phyloP scores from a whole-genome alignment of 148 eudicot species.

The Bassia scoparia region DNA sequence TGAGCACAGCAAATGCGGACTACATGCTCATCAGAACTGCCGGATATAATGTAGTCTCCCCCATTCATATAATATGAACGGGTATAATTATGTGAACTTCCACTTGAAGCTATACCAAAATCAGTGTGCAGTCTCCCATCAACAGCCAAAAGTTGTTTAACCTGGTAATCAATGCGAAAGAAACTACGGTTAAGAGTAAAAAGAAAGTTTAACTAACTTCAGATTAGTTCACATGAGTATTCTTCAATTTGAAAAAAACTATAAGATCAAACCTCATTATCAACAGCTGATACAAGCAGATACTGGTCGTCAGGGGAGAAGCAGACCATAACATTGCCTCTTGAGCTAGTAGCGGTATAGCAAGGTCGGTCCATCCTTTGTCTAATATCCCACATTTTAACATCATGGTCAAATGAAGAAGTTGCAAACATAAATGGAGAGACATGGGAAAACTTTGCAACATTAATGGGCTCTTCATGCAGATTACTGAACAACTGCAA shows the following conservation, averaged over 20 bases:
- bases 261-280: constrained; percentile 63
- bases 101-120: constrained; percentile 68
- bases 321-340: constrained; percentile 98
- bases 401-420: constrained; percentile 83
- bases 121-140: constrained; percentile 85
- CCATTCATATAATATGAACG: constrained; percentile 95
- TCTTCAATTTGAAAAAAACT: not conserved
- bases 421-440: constrained; percentile 82
- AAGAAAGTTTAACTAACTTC: too few relatives aligned
- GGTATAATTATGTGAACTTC: constrained; percentile 87
- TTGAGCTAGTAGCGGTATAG: constrained; percentile 72
- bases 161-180: constrained; percentile 41
- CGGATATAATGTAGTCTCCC: constrained; percentile 74
- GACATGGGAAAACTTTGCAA: constrained; percentile 80
- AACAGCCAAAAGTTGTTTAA: constrained; percentile 83
- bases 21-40: constrained; percentile 90
- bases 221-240: not conserved
- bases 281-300: constrained; percentile 91
- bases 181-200: not conserved
- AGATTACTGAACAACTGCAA: constrained; percentile 58
- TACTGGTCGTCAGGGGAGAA: constrained; percentile 89
- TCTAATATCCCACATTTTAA: constrained; percentile 95
- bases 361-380: constrained; percentile 65
- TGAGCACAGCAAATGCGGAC: constrained; percentile 90
- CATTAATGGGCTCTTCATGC: constrained; percentile 84